Base-by-base conservation (phyloP, 306 rosid species). In the Lathyrus sativus region DNA sequence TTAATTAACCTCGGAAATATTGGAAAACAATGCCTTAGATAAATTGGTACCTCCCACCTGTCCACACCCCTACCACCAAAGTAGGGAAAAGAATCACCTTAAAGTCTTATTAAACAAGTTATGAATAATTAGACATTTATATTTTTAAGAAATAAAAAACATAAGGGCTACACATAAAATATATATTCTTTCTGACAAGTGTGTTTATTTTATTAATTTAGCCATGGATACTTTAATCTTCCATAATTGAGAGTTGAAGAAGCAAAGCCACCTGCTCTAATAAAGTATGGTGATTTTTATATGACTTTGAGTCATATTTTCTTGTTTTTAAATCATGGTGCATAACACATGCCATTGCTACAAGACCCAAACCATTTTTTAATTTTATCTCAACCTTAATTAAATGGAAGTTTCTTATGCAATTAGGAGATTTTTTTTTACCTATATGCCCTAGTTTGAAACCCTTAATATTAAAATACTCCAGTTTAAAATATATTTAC, bases 181-280 rank as follows among this genome's bases (percentile, higher is more conserved):
- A 74, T 37, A 9, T 15, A 54, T 61, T 51, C 48, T 60, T 67
- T 65, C 22, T 14, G 28, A 55, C 22, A 13, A 65, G 35, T 59
- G 5, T 63, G 14, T 28, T 66, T 43, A 37, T 43, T 62, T 72
- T 67, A 14, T 37, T 31, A 14, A 14, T 62, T 49, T 49, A 11
- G 12, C 33, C 14, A 11, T 53, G 54, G 46, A 57, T 44, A 51
- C 4, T 60, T 61, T 67, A 67, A 44, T 80, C 69, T 38, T 72
- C 65, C 78, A 80, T 50, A 75, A 66, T 71, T 65, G 62, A 67
- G 53, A 29, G 61, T 67, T 76, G 76, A 72, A 76, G 73, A 80
- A 46, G 65, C 67, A 37, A 57, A 33, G 0, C 7, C 67, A 55
- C 33, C 73, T 39, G 68, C 31, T 22, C 62, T 67, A 18, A 33